Percentiles rank a stretch among this genome's conserved stretches.
Evolutionary conservation across 768 basidiomycete genomes (phyloP).

Genomic region (Leccinum barrowsii): DNA sequence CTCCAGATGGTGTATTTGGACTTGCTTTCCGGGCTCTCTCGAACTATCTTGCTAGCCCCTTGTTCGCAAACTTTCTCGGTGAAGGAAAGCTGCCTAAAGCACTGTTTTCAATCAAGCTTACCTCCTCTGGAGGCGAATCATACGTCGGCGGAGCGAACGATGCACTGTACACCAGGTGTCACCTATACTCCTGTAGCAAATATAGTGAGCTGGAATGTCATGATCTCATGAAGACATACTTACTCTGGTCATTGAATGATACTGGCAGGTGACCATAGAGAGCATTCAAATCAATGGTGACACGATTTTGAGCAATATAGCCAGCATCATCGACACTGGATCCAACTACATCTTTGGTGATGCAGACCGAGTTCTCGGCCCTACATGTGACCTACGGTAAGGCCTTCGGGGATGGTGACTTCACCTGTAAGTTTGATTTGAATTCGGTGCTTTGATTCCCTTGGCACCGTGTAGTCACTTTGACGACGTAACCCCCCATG

Average conservation of each 20-base stretch:
- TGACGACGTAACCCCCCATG: background rate
- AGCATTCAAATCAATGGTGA: background rate
- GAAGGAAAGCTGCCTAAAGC: conserved; percentile 14
- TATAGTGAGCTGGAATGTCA: conserved; percentile 11
- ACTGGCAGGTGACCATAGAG: conserved; percentile 15
- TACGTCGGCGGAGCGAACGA: conserved; percentile 41
- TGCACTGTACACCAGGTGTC: conserved; percentile 37
- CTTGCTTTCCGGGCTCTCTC: conserved; percentile 31
- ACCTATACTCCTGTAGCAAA: conserved; percentile 29
- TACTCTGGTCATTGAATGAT: conserved; percentile 2
- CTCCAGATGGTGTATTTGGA: conserved; percentile 22
- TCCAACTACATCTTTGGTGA: conserved; percentile 6
- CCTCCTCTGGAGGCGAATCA: conserved; percentile 30
- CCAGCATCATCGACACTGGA: conserved; percentile 21
- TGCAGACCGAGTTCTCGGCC: conserved; percentile 1
- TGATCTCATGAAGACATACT: background rate
- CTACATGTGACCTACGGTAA: conserved; percentile 6
- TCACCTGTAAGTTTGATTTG: conserved; percentile 27
- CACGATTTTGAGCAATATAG: conserved; percentile 4
- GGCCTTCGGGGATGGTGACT: conserved; percentile 21
- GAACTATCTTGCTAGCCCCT: conserved; percentile 17
- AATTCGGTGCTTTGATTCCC: background rate
- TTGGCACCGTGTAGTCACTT: conserved; percentile 9
- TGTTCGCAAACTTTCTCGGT: conserved; percentile 29
- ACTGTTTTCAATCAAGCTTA: conserved; percentile 20